Base-by-base conservation (phyloP, 176 grass and related monocot species). In the Eleusine coracana region DNA sequence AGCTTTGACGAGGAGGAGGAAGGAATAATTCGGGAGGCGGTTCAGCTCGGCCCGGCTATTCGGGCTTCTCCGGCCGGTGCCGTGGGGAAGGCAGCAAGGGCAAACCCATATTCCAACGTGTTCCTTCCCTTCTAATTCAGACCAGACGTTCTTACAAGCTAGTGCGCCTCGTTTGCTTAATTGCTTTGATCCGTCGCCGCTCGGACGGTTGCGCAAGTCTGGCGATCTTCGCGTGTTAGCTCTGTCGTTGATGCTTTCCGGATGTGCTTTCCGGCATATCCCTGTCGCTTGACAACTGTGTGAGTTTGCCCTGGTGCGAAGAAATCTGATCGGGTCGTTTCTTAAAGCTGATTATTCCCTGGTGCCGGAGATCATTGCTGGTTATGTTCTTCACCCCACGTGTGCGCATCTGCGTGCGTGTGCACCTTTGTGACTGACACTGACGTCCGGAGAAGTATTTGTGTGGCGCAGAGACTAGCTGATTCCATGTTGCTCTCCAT, bases 21-120 rank as follows among this genome's bases (percentile, higher is more conserved):
- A 86, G 69, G 84, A 86, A 90, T 86, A 37, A 74, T 86, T 74
- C 74, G 64, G 3, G 55, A 34, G 46, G 82, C 71, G 25, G 36
- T 46, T 46, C 44, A 46, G 44, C 44, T 46, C 9, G 44, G 44
- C 44, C 44, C 11, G 10, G 9, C 44, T 11, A 45, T 45, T 46
- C 7, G 44, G 36, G 29, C 20, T 21, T 21, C 0, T n/a, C n/a
- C 49, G 49, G 44, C 12, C 68, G 51, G 69, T 82, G 52, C 69
- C 80, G 70, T 73, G 70, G 44, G 41, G 41, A 12, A 64, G 70
- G 28, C 40, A 25, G 9, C 69, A 40, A 46, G 39, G 68, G 40
- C 80, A 74, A 74, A 49, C 9, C 78, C 78, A 50, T 64, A 65
- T 51, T 74, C 80, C 70, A 65, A 65, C 70, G 50, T 80, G 78